phyloP scores from a whole-genome alignment of 305 asterid species.

The Euphrasia arctica region DNA sequence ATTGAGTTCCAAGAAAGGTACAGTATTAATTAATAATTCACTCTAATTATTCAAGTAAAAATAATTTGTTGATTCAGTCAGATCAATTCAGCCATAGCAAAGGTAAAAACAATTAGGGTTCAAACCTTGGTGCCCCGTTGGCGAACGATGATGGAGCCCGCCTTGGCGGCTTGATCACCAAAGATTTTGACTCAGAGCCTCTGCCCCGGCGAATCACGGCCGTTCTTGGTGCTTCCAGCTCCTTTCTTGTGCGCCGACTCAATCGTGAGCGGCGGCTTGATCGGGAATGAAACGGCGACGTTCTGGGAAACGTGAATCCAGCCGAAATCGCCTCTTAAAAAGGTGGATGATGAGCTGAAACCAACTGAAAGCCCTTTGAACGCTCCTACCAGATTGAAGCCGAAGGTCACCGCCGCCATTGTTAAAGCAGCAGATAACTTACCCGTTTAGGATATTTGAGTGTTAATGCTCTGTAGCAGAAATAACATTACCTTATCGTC shows the following conservation, averaged over 20 bases:
- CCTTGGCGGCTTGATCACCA: conserved; percentile 85
- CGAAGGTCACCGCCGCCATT: conserved; percentile 58
- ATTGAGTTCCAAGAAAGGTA: no score
- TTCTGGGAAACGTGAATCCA: conserved; percentile 34
- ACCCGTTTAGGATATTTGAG: neutral
- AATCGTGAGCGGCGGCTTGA: conserved; percentile 58
- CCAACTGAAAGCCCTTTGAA: conserved; percentile 69
- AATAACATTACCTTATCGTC: neutral
- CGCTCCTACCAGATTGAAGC: conserved; percentile 58
- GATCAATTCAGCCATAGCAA: neutral
- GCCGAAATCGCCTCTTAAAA: conserved; percentile 51
- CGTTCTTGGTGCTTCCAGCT: conserved; percentile 97
- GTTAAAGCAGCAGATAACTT: conserved; percentile 20
- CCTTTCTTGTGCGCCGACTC: conserved; percentile 97
- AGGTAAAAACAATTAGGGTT: neutral
- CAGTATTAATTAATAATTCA: neutral
- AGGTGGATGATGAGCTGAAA: conserved; percentile 51
- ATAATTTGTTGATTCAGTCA: neutral
- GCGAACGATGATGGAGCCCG: conserved; percentile 89
- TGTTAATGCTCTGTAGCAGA: neutral
- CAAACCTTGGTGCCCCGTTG: conserved; percentile 90
- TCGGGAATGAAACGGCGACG: conserved; percentile 46
- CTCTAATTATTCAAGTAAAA: neutral
- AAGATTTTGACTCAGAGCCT: conserved; percentile 89
- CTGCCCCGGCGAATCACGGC: conserved; percentile 93